phyloP scores from a whole-genome alignment of 176 grass and related monocot species.

The Rhynchospora tenuis region DNA sequence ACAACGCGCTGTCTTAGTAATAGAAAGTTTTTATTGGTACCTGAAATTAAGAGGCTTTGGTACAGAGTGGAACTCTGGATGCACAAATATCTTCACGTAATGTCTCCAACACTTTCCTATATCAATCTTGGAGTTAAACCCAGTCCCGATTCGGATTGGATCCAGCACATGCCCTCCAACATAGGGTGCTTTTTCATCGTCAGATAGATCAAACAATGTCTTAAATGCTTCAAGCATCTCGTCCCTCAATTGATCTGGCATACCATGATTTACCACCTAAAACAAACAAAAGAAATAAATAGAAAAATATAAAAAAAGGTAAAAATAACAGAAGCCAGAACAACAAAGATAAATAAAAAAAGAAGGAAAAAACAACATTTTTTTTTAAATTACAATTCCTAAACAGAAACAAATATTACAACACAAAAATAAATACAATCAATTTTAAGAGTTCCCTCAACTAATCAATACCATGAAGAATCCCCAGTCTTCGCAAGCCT shows the following conservation, averaged over 20 bases:
- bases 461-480: slow-evolving; percentile 62
- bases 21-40: slow-evolving; percentile 16
- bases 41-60: slow-evolving; percentile 45
- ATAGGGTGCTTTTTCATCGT: slow-evolving; percentile 40
- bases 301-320: neutral
- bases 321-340: neutral
- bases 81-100: slow-evolving; percentile 64
- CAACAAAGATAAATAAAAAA: neutral
- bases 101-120: slow-evolving; percentile 40
- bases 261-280: slow-evolving; percentile 67
- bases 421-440: neutral
- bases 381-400: no score
- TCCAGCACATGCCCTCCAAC: slow-evolving; percentile 31
- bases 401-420: neutral
- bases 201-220: slow-evolving; percentile 39
- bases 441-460: neutral
- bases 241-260: slow-evolving; percentile 40
- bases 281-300: neutral
- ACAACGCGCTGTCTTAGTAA: neutral
- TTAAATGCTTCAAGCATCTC: slow-evolving; percentile 18
- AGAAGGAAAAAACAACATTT: neutral
- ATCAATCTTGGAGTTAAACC: slow-evolving; percentile 47
- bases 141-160: slow-evolving; percentile 48
- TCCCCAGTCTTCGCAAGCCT: slow-evolving; percentile 65
- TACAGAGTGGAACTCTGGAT: slow-evolving; percentile 56